A percentile compares a stretch with the other conserved stretches of the same genome.
phyloP scores from a whole-genome alignment of 1,284 basidiomycete species.

The Trametes pubescens region DNA sequence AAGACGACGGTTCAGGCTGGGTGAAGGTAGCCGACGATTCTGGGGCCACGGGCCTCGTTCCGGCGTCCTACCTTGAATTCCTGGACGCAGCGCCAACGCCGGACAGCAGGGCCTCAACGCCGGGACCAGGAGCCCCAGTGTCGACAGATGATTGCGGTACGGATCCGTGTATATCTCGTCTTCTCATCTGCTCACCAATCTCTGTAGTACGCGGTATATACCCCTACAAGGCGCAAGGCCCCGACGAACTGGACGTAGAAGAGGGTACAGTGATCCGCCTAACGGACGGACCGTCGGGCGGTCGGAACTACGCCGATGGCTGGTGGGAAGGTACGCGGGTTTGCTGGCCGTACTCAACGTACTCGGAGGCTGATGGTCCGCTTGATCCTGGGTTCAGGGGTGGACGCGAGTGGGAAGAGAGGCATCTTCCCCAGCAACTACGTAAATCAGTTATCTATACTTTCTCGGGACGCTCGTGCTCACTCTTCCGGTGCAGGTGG shows the following conservation, averaged over 20 bases:
- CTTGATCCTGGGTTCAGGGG: constrained; percentile 52
- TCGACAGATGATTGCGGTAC: constrained; percentile 58
- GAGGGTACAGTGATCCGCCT: constrained; percentile 72
- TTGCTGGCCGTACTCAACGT: constrained; percentile 8
- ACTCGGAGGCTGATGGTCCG: constrained; percentile 22
- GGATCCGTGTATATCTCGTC: constrained; percentile 9
- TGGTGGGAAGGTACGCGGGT: constrained; percentile 80
- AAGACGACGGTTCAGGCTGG: constrained; percentile 87
- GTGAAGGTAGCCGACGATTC: constrained; percentile 71
- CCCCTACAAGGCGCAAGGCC: constrained; percentile 68
- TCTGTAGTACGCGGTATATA: constrained; percentile 74
- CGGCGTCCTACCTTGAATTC: constrained; percentile 75
- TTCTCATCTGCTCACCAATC: constrained; percentile 11
- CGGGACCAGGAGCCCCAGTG: constrained; percentile 32
- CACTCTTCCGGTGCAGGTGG: constrained; percentile 23
- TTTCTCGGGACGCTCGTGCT: constrained; percentile 5
- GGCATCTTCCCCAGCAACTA: constrained; percentile 88
- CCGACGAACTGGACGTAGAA: constrained; percentile 72
- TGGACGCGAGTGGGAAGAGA: constrained; percentile 65
- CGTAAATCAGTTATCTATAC: constrained; percentile 55
- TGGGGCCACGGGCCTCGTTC: constrained; percentile 76
- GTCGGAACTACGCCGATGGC: constrained; percentile 72
- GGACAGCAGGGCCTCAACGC: constrained; percentile 18
- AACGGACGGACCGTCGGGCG: constrained; percentile 64
- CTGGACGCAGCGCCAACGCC: constrained; percentile 36